Conservation (phyloP, 2,329 filamentous ascomycete genomes). For the Ascochyta fabae region DNA sequence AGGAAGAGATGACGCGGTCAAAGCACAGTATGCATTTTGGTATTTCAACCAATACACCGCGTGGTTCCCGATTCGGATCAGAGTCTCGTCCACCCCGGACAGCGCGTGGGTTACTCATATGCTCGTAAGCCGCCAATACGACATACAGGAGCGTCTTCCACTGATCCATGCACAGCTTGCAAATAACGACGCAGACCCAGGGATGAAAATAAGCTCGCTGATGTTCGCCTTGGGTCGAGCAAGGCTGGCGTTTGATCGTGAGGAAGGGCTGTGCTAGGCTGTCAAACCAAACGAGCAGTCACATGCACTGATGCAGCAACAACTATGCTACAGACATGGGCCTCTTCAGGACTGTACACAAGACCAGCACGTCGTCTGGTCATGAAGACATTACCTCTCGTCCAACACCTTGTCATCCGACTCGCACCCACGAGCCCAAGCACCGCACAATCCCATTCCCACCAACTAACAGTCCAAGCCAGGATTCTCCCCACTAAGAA, state of each 20-base stretch:
- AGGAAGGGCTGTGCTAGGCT: neutral
- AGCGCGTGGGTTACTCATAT: slow-evolving; percentile 1
- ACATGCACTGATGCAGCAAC: too few relatives aligned
- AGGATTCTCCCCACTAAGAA: too few relatives aligned
- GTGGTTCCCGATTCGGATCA: neutral
- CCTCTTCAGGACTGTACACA: too few relatives aligned
- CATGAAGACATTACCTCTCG: too few relatives aligned
- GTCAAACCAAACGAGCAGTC: too few relatives aligned
- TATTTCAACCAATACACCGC: slow-evolving; percentile 6
- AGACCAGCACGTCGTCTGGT: too few relatives aligned
- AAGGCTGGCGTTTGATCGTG: slow-evolving; percentile 3
- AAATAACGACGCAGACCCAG: slow-evolving; percentile 2
- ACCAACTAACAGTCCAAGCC: too few relatives aligned
- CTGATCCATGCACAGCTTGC: neutral
- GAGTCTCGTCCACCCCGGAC: neutral
- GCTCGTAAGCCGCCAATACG: neutral
- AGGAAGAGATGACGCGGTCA: neutral
- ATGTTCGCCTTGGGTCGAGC: slow-evolving; percentile 4
- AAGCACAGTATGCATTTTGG: neutral
- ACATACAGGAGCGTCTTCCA: too few relatives aligned
- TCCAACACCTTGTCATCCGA: too few relatives aligned
- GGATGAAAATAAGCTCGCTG: slow-evolving; percentile 4
- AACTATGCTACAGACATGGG: too few relatives aligned
- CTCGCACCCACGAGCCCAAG: too few relatives aligned
- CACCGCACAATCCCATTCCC: too few relatives aligned